Conservation (phyloP, 2,329 filamentous ascomycete genomes). For the Talaromyces piceae region DNA sequence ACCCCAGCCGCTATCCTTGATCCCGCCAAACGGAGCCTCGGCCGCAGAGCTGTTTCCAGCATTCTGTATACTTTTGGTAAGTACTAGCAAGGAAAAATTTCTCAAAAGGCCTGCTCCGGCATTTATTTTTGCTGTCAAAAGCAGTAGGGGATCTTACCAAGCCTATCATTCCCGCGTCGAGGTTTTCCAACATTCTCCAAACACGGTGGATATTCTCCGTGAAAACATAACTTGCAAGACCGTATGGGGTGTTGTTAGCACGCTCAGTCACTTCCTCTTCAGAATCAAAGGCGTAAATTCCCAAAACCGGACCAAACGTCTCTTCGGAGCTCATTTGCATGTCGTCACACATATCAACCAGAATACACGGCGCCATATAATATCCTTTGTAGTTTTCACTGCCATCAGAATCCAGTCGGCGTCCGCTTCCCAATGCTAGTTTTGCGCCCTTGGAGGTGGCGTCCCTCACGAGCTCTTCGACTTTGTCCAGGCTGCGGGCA, state of each 20-base stretch:
- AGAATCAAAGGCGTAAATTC: conserved; percentile 49
- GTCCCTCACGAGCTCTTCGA: conserved; percentile 49
- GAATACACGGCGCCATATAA: conserved; percentile 50
- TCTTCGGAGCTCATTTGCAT: conserved; percentile 48
- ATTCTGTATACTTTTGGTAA: conserved; percentile 17
- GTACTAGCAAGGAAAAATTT: background rate
- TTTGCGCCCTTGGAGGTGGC: conserved; percentile 46
- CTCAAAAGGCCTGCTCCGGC: too few species aligned
- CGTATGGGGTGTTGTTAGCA: conserved; percentile 39
- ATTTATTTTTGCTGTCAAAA: background rate
- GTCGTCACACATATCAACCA: conserved; percentile 47
- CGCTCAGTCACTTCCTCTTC: conserved; percentile 38
- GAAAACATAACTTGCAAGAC: conserved; percentile 40
- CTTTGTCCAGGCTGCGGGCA: conserved; percentile 52
- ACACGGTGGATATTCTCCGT: conserved; percentile 38
- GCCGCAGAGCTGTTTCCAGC: conserved; percentile 17
- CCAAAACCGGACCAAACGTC: conserved; percentile 54
- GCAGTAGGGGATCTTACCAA: conserved; percentile 9
- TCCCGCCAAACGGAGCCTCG: conserved; percentile 18
- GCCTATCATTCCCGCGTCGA: conserved; percentile 40
- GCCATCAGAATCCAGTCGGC: conserved; percentile 14
- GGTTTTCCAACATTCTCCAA: conserved; percentile 33
- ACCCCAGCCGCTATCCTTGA: conserved; percentile 25
- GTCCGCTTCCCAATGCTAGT: conserved; percentile 42
- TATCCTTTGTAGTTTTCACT: conserved; percentile 49